Evolutionary conservation across 2,329 filamentous ascomycete species (phyloP), one percentile per base, ranked within the genome.

Genomic region (Grosmannia penicillata): DNA sequence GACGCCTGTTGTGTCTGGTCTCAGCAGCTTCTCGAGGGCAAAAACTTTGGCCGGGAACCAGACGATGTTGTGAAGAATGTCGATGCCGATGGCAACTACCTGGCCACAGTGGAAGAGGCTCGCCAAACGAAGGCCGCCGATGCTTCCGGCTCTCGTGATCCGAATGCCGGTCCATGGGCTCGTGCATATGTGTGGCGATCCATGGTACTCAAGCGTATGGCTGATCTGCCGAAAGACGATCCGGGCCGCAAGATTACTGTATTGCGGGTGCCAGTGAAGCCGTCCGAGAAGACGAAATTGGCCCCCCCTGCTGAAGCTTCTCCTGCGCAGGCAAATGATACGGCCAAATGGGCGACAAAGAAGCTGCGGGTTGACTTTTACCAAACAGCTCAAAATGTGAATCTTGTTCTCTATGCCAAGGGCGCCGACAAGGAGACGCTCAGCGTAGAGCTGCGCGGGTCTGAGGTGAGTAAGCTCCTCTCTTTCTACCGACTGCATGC

Each of bases 1-100:
- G 70, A 78, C 42, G 71, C 75, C 47, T 73, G 87, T 45, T 74
- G 87, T 17, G 62, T 65, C 15, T 78, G 74, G 65, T 60, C 66
- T 24, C 62, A 65, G 55, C 51, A 56, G 26, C 52, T 68, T 4
- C 39, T 53, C 6, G 56, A 60, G 28, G 58, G 60, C 30, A 53
- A 65, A 7, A 45, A 42, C 11, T 43, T 56, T 45, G 15, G 56
- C 53, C 5, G 41, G 37, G 56, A 59, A 35, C 47, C 56, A 14
- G 61, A 63, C 28, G 55, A 53, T 4, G 59, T 62, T 33, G 48
- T 52, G 21, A 47, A 48, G 6, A 53, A 55, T 2, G 57, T 65
- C 4, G 63, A 71, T 48, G 54, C 50, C 4, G 49, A 61, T 1
- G 70, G 71, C 2, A 59, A 62, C 42, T 75, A 72, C 55, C 59